Evolutionary conservation across 2,329 filamentous ascomycete species (phyloP).

Genomic region (Microsporum audouinii): DNA sequence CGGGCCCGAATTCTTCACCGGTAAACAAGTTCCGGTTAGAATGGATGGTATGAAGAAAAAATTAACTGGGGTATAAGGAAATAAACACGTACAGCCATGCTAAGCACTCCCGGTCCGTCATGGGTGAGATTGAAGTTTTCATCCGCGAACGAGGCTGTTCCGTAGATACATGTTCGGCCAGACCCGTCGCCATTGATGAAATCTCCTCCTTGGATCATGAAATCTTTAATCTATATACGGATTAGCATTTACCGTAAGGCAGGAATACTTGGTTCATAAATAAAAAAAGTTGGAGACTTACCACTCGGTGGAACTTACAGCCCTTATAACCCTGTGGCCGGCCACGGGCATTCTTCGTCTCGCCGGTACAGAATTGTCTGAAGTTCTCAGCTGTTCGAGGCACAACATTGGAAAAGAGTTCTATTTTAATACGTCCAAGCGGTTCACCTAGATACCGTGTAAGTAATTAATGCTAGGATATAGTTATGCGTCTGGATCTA

Average conservation of each 20-base stretch:
- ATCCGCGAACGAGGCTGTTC: slow-evolving; percentile 70
- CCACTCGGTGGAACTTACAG: slow-evolving; percentile 85
- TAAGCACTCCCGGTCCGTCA: slow-evolving; percentile 66
- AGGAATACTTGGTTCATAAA: not conserved
- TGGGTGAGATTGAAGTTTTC: slow-evolving; percentile 81
- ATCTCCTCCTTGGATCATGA: slow-evolving; percentile 97
- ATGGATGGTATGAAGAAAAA: slow-evolving; percentile 7
- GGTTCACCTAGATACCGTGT: slow-evolving; percentile 53
- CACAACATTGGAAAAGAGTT: slow-evolving; percentile 74
- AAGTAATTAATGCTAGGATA: not conserved
- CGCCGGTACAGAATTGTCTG: slow-evolving; percentile 90
- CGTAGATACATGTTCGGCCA: slow-evolving; percentile 79
- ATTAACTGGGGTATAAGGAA: not conserved
- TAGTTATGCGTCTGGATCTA: not conserved
- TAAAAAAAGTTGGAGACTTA: slow-evolving; percentile 36
- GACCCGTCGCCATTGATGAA: slow-evolving; percentile 90
- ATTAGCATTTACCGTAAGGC: not conserved
- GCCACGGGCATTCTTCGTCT: slow-evolving; percentile 66
- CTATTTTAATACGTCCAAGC: slow-evolving; percentile 76
- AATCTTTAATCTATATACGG: slow-evolving; percentile 64
- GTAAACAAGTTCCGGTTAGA: not conserved
- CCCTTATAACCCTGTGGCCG: slow-evolving; percentile 88
- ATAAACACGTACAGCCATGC: slow-evolving; percentile 66
- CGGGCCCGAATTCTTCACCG: slow-evolving; percentile 65
- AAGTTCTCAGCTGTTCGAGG: slow-evolving; percentile 94